Percentiles rank a stretch among this genome's conserved stretches.
Evolutionary conservation across 2,329 filamentous ascomycete genomes (phyloP).

Genomic region (Pseudopithomyces chartarum): DNA sequence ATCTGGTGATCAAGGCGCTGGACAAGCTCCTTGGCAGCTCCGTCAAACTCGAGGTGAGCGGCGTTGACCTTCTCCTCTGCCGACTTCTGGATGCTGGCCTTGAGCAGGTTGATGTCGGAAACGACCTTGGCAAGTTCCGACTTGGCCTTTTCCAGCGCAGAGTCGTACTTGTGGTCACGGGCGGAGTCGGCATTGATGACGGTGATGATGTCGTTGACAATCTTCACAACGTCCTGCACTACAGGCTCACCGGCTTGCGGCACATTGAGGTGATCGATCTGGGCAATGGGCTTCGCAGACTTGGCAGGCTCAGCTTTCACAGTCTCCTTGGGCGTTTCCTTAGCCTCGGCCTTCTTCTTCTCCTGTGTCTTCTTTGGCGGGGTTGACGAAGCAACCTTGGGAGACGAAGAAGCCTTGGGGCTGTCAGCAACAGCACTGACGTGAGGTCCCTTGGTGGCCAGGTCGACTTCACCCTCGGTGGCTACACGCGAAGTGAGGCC

Average conservation of each 20-base stretch:
- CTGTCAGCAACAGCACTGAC: conserved; percentile 62
- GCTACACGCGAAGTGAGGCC: conserved; percentile 82
- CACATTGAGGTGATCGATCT: conserved; percentile 79
- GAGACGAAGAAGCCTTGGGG: conserved; percentile 40
- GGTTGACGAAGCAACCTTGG: conserved; percentile 31
- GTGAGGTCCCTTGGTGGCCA: conserved; percentile 59
- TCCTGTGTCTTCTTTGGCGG: conserved; percentile 32
- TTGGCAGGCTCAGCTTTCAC: conserved; percentile 29
- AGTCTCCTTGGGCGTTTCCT: conserved; percentile 32
- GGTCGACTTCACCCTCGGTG: conserved; percentile 56
- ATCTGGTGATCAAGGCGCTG: conserved; percentile 84
- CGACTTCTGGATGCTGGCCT: conserved; percentile 69
- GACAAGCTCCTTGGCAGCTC: conserved; percentile 85
- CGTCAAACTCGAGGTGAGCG: conserved; percentile 79
- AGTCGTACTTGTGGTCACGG: conserved; percentile 72
- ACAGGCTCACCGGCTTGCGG: conserved; percentile 80
- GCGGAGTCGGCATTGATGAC: conserved; percentile 88
- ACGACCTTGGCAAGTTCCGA: conserved; percentile 78
- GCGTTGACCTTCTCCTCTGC: conserved; percentile 76
- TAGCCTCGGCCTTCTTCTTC: conserved; percentile 33
- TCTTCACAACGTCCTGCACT: conserved; percentile 90
- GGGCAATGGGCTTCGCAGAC: conserved; percentile 48
- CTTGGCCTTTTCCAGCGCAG: conserved; percentile 84
- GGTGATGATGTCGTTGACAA: conserved; percentile 94
- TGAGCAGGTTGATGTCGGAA: conserved; percentile 76